phyloP scores from a whole-genome alignment of 768 basidiomycete genomes.

The Omphalotus guepiniiformis region DNA sequence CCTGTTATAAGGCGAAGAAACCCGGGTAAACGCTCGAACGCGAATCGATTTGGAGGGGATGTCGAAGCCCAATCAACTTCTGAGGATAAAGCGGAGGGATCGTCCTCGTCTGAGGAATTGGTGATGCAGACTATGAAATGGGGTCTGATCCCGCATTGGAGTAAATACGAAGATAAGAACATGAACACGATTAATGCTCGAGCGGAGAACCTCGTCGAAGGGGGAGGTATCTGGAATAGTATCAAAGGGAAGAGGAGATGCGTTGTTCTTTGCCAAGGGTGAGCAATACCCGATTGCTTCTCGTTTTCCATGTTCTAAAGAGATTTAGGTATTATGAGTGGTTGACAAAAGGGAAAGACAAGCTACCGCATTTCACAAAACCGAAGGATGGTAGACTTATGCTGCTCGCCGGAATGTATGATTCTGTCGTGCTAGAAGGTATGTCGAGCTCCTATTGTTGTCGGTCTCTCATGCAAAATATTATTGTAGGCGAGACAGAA shows the following conservation, averaged over 20 bases:
- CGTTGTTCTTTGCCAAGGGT: constrained; percentile 79
- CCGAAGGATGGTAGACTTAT: constrained; percentile 63
- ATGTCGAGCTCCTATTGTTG: background rate
- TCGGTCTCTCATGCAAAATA: background rate
- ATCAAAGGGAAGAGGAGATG: constrained; percentile 83
- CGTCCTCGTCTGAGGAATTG: constrained; percentile 21
- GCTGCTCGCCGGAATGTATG: constrained; percentile 88
- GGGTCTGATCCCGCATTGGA: constrained; percentile 87
- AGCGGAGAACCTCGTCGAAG: constrained; percentile 71
- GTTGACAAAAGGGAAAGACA: constrained; percentile 72
- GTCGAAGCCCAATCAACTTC: too few relatives aligned
- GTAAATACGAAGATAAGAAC: constrained; percentile 63
- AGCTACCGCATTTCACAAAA: constrained; percentile 47
- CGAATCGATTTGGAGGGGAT: too few relatives aligned
- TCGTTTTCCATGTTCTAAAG: background rate
- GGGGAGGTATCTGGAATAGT: constrained; percentile 81
- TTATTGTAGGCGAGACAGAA: constrained; percentile 41
- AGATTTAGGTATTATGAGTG: constrained; percentile 87
- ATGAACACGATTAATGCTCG: constrained; percentile 90
- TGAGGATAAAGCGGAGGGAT: too few relatives aligned
- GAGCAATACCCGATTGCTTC: constrained; percentile 16
- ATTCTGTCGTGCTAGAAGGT: constrained; percentile 67
- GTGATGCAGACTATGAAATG: constrained; percentile 84
- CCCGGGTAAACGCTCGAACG: too few relatives aligned
- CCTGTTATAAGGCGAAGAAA: constrained; percentile 62